Percentiles rank a stretch among this genome's conserved stretches.
Conservation (phyloP, 768 basidiomycete species). For the Neoboletus brunneissimus region DNA sequence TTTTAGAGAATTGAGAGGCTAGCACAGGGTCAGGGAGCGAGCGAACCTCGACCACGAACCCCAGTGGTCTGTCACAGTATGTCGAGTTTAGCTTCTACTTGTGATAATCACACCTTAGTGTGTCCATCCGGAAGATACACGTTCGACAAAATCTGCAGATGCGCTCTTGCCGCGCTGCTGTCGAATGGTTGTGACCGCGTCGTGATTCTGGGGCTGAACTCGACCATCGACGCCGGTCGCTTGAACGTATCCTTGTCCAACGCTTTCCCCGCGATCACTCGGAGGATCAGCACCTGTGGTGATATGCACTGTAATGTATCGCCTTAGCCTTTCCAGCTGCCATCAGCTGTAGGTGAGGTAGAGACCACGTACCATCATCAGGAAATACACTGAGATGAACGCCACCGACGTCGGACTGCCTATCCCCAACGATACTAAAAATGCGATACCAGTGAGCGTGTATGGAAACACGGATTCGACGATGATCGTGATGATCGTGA, state of each 20-base stretch:
- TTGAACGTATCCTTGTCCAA: slow-evolving; percentile 7
- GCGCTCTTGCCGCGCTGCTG: not conserved
- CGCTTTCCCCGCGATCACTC: slow-evolving; percentile 18
- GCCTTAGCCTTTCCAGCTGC: not conserved
- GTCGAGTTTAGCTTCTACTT: not conserved
- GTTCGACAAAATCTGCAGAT: not conserved
- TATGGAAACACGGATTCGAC: slow-evolving; percentile 27
- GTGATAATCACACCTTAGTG: not conserved
- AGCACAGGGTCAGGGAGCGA: not conserved
- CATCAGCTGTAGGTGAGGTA: no score
- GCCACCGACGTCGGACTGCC: slow-evolving; percentile 10
- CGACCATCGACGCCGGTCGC: not conserved
- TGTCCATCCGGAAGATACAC: not conserved
- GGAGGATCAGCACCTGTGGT: slow-evolving; percentile 26
- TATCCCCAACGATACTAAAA: slow-evolving; percentile 20
- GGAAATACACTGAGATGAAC: slow-evolving; percentile 12
- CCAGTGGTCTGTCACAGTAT: not conserved
- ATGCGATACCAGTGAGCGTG: slow-evolving; percentile 24
- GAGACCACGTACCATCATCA: slow-evolving; percentile 20
- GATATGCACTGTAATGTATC: slow-evolving; percentile 24
- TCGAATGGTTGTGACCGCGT: not conserved
- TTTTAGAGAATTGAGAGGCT: not conserved
- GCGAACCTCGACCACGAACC: not conserved
- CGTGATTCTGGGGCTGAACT: slow-evolving; percentile 1
- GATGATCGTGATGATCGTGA: slow-evolving; percentile 7